phyloP scores from a whole-genome alignment of 2,329 filamentous ascomycete genomes.

The Colletotrichum lentis region DNA sequence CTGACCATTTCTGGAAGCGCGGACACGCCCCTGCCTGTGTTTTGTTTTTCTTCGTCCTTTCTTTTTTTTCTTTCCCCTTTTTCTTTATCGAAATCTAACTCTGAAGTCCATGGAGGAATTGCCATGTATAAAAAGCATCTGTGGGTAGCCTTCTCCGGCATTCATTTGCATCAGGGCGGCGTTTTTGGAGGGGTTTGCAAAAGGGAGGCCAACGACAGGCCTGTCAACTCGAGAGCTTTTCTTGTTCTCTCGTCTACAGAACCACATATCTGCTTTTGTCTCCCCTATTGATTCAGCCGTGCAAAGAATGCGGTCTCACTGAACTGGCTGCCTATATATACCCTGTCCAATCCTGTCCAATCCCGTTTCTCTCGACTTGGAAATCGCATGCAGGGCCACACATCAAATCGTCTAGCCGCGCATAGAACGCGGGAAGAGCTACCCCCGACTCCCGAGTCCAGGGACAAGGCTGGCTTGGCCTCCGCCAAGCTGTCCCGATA shows the following conservation, averaged over 20 bases:
- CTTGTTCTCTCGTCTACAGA: constrained; percentile 8
- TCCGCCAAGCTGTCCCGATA: constrained; percentile 24
- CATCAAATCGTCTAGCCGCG: constrained; percentile 5
- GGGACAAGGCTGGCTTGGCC: constrained; percentile 32
- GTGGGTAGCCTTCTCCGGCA: constrained; percentile 20
- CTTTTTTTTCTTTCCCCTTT: not conserved
- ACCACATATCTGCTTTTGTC: constrained; percentile 8
- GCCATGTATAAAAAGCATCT: constrained; percentile 28
- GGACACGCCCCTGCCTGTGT: constrained; percentile 11
- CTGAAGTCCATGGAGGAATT: not conserved
- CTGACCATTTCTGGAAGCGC: constrained; percentile 27
- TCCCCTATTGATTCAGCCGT: not conserved
- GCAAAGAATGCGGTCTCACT: not conserved
- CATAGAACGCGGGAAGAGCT: constrained; percentile 28
- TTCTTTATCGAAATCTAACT: not conserved
- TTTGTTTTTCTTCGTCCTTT: not conserved
- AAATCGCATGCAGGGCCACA: constrained; percentile 5
- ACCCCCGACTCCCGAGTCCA: constrained; percentile 30
- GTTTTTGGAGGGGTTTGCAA: constrained; percentile 33
- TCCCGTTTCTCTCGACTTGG: constrained; percentile 3
- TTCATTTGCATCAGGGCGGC: constrained; percentile 33
- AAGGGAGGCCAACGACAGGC: constrained; percentile 24
- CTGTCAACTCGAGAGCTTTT: constrained; percentile 20
- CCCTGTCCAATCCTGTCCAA: constrained; percentile 15
- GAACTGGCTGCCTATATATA: not conserved